These are phyloP conservation scores for Candida methanosorbosa DNA, from an alignment of 805 yeast species.

Conservation along the genomic window DNA sequence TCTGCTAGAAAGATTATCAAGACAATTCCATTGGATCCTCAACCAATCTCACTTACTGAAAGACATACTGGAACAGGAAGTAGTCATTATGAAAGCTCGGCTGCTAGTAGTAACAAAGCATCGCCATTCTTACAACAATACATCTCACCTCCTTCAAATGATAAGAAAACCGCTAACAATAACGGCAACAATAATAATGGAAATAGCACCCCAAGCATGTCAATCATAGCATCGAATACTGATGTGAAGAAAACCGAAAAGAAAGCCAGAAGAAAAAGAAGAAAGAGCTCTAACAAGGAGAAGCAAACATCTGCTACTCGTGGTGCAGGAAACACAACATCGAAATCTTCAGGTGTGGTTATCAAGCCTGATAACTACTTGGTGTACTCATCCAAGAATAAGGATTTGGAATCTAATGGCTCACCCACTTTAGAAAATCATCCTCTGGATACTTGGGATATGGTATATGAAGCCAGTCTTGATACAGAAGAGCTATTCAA, in stretches of 20 bases:
- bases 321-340: background rate
- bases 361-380: background rate
- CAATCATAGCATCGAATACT: no score
- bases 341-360: background rate
- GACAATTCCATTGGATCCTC: conserved; percentile 78
- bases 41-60: conserved; percentile 45
- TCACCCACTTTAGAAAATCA: conserved; percentile 23
- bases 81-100: conserved; percentile 3
- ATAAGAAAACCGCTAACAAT: background rate
- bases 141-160: conserved; percentile 7
- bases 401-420: conserved; percentile 12
- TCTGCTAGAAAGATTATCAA: conserved; percentile 68
- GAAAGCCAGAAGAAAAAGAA: background rate
- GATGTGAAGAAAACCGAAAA: no score
- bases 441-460: conserved; percentile 32
- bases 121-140: conserved; percentile 13
- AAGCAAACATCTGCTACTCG: background rate
- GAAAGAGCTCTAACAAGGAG: background rate
- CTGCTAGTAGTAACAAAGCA: conserved; percentile 8
- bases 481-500: conserved; percentile 59
- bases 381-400: conserved; percentile 4
- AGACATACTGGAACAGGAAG: conserved; percentile 10
- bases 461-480: conserved; percentile 20
- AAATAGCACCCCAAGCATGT: no score
- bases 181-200: background rate